Evolutionary conservation across 108 stramenopile species (phyloP), one percentile per base, ranked within the genome.

Genomic region (Aurantiochytrium sp.): DNA sequence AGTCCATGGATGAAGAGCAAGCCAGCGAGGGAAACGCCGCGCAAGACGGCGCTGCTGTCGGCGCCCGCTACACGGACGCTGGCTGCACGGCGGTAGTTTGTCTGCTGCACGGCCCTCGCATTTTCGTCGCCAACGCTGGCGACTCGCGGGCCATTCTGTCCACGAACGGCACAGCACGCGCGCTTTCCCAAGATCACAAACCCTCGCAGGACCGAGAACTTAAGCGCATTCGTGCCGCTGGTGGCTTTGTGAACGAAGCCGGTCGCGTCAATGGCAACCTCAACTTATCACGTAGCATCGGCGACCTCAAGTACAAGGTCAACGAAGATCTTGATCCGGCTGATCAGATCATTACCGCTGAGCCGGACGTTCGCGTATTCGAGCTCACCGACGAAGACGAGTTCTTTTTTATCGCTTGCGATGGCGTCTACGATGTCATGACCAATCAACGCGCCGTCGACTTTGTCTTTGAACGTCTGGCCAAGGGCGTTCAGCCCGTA

Each of bases 211-310:
- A 83, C 23, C 44, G 59, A 44, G 89, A 91, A n/a, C 12, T 87
- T 55, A 5, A 25, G 23, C 87, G 83, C n/a, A 90, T 90, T 6
- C 14, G 29, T 18, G 44, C 18, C 57, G 87, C 87, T 8, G 87
- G 89, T 5, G 89, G 88, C 45, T 89, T 83, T 89, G 90, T 91
- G 5, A 96, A 96, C 87, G 94, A 95, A 88, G 96, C 96, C 93
- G 98, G 98, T 21, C 91, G 98, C 43, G 97, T 99, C 3, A 97
- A 98, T 88, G 97, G 98, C 45, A 94, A 97, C n/a, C 88, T 99
- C 87, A 97, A 98, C 44, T 96, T 99, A 6, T 98, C 97, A 16
- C 88, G 98, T 51, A 95, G 96, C 51, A 93, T 99, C 64, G 98
- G 98, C 21, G 98, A 99, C 89, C 88, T 93, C 18, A 93, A 92